Evolutionary conservation across 371 early-diverging fungal genomes (phyloP), one percentile per base, ranked within the genome.

Genomic region (Coemansia sp.): DNA sequence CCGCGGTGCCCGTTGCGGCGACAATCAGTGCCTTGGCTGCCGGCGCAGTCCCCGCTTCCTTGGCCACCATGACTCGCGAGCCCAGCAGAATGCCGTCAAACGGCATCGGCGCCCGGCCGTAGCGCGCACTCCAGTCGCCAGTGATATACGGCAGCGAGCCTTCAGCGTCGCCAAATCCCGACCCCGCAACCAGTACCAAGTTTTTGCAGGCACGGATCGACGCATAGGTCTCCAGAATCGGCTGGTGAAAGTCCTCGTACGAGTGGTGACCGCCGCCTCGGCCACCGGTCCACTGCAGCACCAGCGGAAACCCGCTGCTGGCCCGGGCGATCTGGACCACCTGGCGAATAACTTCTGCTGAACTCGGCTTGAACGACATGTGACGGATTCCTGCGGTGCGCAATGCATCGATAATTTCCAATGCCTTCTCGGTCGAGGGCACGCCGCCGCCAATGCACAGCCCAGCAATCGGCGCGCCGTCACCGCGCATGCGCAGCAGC

Each of bases 261-360:
- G 90, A 89, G 85, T 96, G 95, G 79, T 96, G 95, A 31, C 95
- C 96, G 75, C 95, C 97, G 43, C 91, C 93, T 66, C 95, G 88
- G 39, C 95, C 96, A 80, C 96, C 96, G 38, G 95, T 95, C 95
- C 96, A 97, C 77, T 97, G 94, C 75, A 97, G 83, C 36, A 94
- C 84, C 54, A 97, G 81, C 18, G 96, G 90, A 86, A 94, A 91
- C 38, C 89, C 87, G 10, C 92, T 89, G 76, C 90, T 87, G 39
- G 85, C 83, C 68, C 88, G 87, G 48, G 96, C 97, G 76, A 97
- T 94, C 16, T 84, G 81, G 53, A 94, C 83, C 33, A 93, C 94
- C 55, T 91, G 87, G 44, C 90, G n/a, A n/a, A n/a, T n/a, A n/a
- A n/a, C n/a, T n/a, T n/a, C n/a, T n/a, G n/a, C n/a, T n/a, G n/a